phyloP scores from a whole-genome alignment of 768 basidiomycete genomes.

The Termitomyces sp. region DNA sequence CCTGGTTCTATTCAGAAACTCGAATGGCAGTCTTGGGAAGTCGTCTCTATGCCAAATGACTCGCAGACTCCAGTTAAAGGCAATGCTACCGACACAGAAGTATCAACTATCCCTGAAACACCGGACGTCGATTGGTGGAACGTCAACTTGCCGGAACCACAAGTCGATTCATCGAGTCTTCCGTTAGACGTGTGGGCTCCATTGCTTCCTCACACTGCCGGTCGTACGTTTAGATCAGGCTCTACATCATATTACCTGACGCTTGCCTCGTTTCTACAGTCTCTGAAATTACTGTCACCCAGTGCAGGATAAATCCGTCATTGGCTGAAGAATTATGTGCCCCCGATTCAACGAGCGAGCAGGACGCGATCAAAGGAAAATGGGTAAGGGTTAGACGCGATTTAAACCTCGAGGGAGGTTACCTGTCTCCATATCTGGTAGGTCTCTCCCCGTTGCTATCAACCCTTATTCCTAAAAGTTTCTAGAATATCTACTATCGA shows the following conservation, averaged over 20 bases:
- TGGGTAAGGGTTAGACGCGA: conserved; percentile 90
- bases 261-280: conserved; percentile 36
- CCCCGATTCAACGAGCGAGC: conserved; percentile 62
- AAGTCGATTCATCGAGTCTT: conserved; percentile 58
- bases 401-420: conserved; percentile 59
- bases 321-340: conserved; percentile 55
- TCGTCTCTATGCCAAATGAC: conserved; percentile 32
- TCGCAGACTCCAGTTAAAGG: conserved; percentile 10
- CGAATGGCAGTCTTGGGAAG: conserved; percentile 89
- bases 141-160: conserved; percentile 35
- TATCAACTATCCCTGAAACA: conserved; percentile 3
- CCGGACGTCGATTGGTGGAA: conserved; percentile 67
- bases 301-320: conserved; percentile 62
- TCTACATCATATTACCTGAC: not conserved
- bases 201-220: conserved; percentile 70
- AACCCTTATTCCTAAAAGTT: conserved; percentile 1
- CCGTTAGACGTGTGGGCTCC: conserved; percentile 82
- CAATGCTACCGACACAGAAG: conserved; percentile 11
- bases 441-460: conserved; percentile 15
- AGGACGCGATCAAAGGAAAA: conserved; percentile 73
- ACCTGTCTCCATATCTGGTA: conserved; percentile 55
- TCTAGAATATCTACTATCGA: conserved; percentile 71
- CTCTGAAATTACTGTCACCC: conserved; percentile 70
- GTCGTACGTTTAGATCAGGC: conserved; percentile 41
- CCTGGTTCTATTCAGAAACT: conserved; percentile 67